Percentiles rank a stretch among this genome's conserved stretches.
Evolutionary conservation across 768 basidiomycete genomes (phyloP).

Genomic region (Candolleomyces efflorescens): DNA sequence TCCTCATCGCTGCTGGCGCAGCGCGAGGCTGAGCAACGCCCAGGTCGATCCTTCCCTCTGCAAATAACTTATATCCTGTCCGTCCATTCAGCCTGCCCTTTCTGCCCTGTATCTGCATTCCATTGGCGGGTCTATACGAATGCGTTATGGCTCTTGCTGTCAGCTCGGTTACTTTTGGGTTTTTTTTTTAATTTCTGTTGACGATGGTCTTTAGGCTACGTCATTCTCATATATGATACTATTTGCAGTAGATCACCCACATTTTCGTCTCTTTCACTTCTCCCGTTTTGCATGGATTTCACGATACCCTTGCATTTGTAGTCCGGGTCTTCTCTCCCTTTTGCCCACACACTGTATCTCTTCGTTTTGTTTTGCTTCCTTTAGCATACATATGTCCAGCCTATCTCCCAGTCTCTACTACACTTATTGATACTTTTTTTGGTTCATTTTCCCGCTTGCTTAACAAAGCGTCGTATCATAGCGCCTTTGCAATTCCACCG

Average conservation of each 20-base stretch:
- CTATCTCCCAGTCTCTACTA: neutral
- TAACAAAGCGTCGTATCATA: too few species aligned
- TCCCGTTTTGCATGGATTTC: neutral
- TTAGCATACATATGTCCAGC: neutral
- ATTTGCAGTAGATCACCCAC: neutral
- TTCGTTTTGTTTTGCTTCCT: neutral
- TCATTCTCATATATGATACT: neutral
- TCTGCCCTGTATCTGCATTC: too few species aligned
- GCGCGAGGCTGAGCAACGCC: neutral
- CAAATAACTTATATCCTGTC: neutral
- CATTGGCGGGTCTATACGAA: too few species aligned
- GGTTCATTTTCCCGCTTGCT: neutral
- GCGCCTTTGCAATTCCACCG: too few species aligned
- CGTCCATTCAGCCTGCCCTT: too few species aligned
- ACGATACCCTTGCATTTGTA: neutral
- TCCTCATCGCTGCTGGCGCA: slow-evolving; percentile 64
- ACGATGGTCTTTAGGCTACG: too few species aligned
- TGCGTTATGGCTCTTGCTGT: too few species aligned
- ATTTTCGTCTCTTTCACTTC: neutral
- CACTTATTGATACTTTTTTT: neutral
- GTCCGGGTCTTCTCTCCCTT: neutral
- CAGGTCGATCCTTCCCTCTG: neutral
- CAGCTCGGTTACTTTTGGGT: too few species aligned
- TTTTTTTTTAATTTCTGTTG: too few species aligned
- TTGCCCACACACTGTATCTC: neutral